Conservation (phyloP, 345 rosid species). For the Dipteronia sinensis region DNA sequence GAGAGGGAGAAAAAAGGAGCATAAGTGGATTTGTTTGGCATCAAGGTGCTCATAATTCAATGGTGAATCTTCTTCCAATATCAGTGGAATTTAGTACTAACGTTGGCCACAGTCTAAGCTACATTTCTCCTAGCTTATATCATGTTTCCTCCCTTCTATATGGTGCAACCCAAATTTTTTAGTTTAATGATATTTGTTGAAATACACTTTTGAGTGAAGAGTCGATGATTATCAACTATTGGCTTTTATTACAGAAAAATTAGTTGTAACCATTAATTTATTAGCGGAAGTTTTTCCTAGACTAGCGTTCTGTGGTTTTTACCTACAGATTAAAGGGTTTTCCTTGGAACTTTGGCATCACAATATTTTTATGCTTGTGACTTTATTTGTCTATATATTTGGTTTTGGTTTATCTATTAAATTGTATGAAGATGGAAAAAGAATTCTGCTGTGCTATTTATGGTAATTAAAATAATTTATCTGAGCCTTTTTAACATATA, state of each 20-base stretch:
- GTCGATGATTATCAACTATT: not conserved
- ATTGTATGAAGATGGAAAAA: not conserved
- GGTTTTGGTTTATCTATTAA: not conserved
- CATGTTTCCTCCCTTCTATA: not conserved
- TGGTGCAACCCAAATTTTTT: not conserved
- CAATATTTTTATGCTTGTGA: no score
- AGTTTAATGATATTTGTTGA: not conserved
- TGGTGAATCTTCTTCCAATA: not conserved
- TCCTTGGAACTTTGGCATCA: not conserved
- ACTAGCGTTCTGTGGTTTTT: not conserved
- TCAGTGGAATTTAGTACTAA: not conserved
- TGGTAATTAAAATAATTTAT: no score
- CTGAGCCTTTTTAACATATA: no score
- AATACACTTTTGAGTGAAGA: not conserved
- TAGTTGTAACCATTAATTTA: not conserved
- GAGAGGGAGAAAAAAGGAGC: no score
- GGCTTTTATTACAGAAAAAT: not conserved
- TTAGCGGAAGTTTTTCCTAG: not conserved
- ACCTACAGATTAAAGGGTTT: not conserved
- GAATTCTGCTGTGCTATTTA: no score
- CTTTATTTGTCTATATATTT: not conserved
- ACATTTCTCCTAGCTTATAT: not conserved
- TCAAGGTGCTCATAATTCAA: not conserved
- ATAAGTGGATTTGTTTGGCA: not conserved
- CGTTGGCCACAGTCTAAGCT: not conserved